Evolutionary conservation across 805 yeast genomes (phyloP).

Genomic region (Myxozyma sirexii): DNA sequence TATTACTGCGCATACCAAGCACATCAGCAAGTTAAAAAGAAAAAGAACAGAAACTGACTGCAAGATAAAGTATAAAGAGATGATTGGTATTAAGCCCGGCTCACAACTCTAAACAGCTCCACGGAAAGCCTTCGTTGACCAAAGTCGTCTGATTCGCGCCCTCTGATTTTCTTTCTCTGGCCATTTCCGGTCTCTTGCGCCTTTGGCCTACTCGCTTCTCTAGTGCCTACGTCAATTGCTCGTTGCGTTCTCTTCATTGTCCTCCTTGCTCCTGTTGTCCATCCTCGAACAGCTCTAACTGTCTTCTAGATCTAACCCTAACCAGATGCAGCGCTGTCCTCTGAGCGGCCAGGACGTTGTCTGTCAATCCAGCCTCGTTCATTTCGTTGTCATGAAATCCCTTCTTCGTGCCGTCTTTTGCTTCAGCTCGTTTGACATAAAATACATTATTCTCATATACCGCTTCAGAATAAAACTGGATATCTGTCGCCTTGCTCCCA

Average conservation of each 20-base stretch:
- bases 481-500: not conserved
- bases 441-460: no score
- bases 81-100: not conserved
- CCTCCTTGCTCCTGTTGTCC: not conserved
- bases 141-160: not conserved
- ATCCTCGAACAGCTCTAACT: not conserved
- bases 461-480: no score
- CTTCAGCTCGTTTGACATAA: no score
- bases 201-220: not conserved
- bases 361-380: no score
- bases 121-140: not conserved
- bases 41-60: no score
- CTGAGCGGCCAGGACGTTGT: no score
- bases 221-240: not conserved
- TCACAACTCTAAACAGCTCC: not conserved
- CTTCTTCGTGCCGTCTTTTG: not conserved
- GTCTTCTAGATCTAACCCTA: not conserved
- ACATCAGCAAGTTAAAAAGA: no score
- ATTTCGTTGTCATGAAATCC: no score
- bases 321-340: constrained; percentile 8
- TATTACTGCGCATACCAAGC: no score
- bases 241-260: not conserved
- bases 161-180: not conserved
- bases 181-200: not conserved
- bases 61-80: not conserved